A percentile compares a stretch with the other conserved stretches of the same genome.
These are phyloP conservation scores for Plicaturopsis crispa DNA, from an alignment of 768 basidiomycete genomes.

Conservation along the genomic window DNA sequence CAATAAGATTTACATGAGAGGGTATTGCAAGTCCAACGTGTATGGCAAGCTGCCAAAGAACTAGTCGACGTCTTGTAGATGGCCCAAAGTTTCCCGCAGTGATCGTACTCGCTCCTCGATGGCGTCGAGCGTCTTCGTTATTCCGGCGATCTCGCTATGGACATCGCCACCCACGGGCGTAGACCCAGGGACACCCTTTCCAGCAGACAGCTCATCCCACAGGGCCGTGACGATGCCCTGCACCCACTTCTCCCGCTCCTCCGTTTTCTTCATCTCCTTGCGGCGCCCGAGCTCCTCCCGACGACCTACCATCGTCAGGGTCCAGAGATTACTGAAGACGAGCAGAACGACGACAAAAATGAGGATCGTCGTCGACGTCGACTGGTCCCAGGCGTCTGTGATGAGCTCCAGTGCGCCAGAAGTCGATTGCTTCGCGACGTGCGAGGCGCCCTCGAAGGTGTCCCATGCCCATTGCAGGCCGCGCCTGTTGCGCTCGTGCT, in stretches of 20 bases:
- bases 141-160: slow-evolving; percentile 39
- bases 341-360: slow-evolving; percentile 66
- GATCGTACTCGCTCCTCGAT: slow-evolving; percentile 48
- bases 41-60: no score
- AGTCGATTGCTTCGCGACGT: slow-evolving; percentile 65
- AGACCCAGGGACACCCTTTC: slow-evolving; percentile 23
- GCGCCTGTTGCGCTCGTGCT: slow-evolving; percentile 61
- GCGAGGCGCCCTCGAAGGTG: slow-evolving; percentile 69
- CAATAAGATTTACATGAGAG: neutral
- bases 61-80: slow-evolving; percentile 17
- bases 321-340: slow-evolving; percentile 77
- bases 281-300: slow-evolving; percentile 36
- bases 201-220: slow-evolving; percentile 59
- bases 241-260: slow-evolving; percentile 71
- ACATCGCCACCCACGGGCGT: slow-evolving; percentile 20
- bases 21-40: neutral
- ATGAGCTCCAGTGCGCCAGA: slow-evolving; percentile 71
- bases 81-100: slow-evolving; percentile 36
- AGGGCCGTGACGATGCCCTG: slow-evolving; percentile 65
- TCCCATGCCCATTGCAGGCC: slow-evolving; percentile 86
- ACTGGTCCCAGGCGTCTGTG: slow-evolving; percentile 73
- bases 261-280: slow-evolving; percentile 44
- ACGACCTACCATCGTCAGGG: slow-evolving; percentile 42
- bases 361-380: slow-evolving; percentile 62
- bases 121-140: slow-evolving; percentile 43